phyloP scores from a whole-genome alignment of 2,329 filamentous ascomycete genomes.

The Exophiala oligosperma region DNA sequence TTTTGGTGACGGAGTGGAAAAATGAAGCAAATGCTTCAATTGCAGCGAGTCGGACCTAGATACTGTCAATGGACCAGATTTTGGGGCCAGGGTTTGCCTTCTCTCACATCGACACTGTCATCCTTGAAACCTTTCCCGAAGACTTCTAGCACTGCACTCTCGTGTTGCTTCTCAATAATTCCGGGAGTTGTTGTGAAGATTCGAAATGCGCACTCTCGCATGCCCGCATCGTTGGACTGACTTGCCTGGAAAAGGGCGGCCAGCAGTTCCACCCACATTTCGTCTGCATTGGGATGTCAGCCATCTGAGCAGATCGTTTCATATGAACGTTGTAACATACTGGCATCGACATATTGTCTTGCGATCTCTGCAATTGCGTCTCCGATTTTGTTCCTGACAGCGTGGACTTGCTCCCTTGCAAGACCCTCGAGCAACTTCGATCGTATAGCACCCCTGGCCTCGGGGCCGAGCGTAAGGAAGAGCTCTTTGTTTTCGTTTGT shows the following conservation, averaged over 20 bases:
- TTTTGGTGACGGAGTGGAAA: slow-evolving; percentile 88
- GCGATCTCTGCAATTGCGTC: slow-evolving; percentile 97
- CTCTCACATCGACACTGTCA: slow-evolving; percentile 65
- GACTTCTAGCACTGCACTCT: slow-evolving; percentile 82
- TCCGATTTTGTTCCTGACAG: slow-evolving; percentile 90
- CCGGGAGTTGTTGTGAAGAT: slow-evolving; percentile 94
- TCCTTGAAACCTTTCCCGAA: slow-evolving; percentile 94
- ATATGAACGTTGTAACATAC: slow-evolving; percentile 52
- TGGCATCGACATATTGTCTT: slow-evolving; percentile 88
- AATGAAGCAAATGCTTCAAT: slow-evolving; percentile 97
- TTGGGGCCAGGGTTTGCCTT: slow-evolving; percentile 35
- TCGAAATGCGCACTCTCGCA: slow-evolving; percentile 89
- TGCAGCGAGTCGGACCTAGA: slow-evolving; percentile 80
- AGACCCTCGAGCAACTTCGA: slow-evolving; percentile 80
- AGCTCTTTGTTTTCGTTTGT: slow-evolving; percentile 75
- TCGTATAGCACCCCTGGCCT: slow-evolving; percentile 76
- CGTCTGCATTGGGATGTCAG: slow-evolving; percentile 53
- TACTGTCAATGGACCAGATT: slow-evolving; percentile 20
- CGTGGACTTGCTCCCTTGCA: slow-evolving; percentile 68
- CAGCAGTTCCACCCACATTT: slow-evolving; percentile 87
- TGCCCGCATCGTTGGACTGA: slow-evolving; percentile 76
- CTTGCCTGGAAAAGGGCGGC: slow-evolving; percentile 85
- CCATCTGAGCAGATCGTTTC: slow-evolving; percentile 3
- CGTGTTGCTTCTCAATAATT: slow-evolving; percentile 94
- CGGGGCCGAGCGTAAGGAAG: slow-evolving; percentile 74